Evolutionary conservation across 1,284 basidiomycete species (phyloP).

Genomic region (Moesziomyces sp.): DNA sequence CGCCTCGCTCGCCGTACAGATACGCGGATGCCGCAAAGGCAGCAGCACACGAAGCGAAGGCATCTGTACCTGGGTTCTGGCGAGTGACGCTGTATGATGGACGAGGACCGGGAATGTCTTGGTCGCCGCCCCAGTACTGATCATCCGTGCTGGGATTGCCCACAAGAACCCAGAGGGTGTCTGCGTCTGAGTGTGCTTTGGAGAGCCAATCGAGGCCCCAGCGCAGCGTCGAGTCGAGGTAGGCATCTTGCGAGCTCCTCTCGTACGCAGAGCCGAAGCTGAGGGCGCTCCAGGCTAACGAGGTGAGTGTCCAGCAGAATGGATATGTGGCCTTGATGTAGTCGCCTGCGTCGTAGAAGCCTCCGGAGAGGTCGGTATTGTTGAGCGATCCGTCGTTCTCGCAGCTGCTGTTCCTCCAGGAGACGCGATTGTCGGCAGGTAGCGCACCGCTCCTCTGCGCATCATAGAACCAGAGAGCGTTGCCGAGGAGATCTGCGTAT

Average conservation of each 20-base stretch:
- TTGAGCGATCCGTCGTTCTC: constrained; percentile 81
- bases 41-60: constrained; percentile 81
- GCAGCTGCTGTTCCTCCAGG: constrained; percentile 85
- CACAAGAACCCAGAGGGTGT: constrained; percentile 82
- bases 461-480: constrained; percentile 88
- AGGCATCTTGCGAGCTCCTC: constrained; percentile 82
- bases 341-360: constrained; percentile 87
- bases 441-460: constrained; percentile 85
- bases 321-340: constrained; percentile 76
- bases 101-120: constrained; percentile 78
- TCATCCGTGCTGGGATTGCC: constrained; percentile 77
- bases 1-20: constrained; percentile 73
- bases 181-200: constrained; percentile 82
- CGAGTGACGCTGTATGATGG: constrained; percentile 81
- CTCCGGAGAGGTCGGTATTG: constrained; percentile 80
- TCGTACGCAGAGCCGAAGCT: constrained; percentile 86
- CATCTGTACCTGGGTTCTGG: constrained; percentile 85
- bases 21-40: constrained; percentile 86
- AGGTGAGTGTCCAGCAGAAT: constrained; percentile 81
- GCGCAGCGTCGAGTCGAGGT: constrained; percentile 78
- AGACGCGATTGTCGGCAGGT: constrained; percentile 77
- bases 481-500: constrained; percentile 82
- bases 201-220: constrained; percentile 93
- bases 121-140: constrained; percentile 88
- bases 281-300: constrained; percentile 85